These are phyloP conservation scores for Paramecium sonneborni DNA, from an alignment of 73 alveolate species.

Conservation along the genomic window DNA sequence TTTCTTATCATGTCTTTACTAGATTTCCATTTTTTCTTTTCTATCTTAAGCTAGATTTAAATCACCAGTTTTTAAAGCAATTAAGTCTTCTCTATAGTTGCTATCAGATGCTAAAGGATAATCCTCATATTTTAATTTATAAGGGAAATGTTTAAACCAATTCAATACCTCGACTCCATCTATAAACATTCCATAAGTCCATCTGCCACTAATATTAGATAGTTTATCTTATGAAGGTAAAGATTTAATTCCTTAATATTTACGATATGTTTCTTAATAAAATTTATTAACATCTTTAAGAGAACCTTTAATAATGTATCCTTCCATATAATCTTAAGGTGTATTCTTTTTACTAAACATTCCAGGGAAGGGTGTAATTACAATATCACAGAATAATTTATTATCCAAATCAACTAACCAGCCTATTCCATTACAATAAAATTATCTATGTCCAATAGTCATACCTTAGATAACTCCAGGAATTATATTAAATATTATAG, in stretches of 20 bases:
- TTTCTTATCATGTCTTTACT: constrained; percentile 50
- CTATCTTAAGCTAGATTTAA: constrained; percentile 28
- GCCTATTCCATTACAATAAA: constrained; percentile 33
- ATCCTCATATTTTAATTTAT: constrained; percentile 36
- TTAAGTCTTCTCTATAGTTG: constrained; percentile 51
- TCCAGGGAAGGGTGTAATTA: constrained; percentile 50
- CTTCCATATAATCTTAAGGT: constrained; percentile 60
- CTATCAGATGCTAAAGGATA: constrained; percentile 69
- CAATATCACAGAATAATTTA: constrained; percentile 37
- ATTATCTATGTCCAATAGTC: constrained; percentile 52
- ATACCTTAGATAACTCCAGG: constrained; percentile 64
- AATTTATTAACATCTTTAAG: constrained; percentile 26
- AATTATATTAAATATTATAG: background rate
- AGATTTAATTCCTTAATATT: constrained; percentile 40
- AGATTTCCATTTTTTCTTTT: constrained; percentile 50
- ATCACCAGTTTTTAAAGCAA: constrained; percentile 32
- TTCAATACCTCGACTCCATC: constrained; percentile 55
- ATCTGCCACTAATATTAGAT: constrained; percentile 34
- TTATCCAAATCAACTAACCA: constrained; percentile 4
- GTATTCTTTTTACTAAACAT: constrained; percentile 42
- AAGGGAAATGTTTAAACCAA: constrained; percentile 57
- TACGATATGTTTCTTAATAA: constrained; percentile 19
- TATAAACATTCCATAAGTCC: constrained; percentile 44
- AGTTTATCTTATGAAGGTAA: background rate
- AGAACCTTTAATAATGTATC: constrained; percentile 10